Evolutionary conservation across 2,329 filamentous ascomycete species (phyloP).

Genomic region (Fusarium sp.): DNA sequence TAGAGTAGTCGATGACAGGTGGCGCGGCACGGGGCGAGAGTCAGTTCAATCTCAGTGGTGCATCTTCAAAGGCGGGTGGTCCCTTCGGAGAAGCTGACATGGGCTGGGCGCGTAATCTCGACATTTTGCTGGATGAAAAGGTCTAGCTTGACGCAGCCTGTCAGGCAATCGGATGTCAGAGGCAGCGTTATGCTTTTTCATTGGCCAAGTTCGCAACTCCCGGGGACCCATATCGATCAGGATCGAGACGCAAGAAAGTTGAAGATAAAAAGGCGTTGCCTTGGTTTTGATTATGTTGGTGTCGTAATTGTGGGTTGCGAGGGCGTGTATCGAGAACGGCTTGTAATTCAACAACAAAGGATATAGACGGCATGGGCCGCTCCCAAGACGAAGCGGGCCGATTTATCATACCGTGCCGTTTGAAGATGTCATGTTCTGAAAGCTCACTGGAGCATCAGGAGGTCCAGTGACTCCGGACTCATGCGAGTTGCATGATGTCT

Average conservation of each 20-base stretch:
- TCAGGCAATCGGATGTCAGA: constrained; percentile 64
- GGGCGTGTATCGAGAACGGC: constrained; percentile 28
- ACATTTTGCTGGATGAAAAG: constrained; percentile 61
- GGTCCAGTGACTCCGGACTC: constrained; percentile 61
- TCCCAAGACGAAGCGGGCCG: constrained; percentile 37
- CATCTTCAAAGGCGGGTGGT: constrained; percentile 25
- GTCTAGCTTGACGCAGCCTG: constrained; percentile 56
- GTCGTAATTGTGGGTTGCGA: constrained; percentile 21
- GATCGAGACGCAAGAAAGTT: constrained; percentile 30
- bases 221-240: constrained; percentile 40
- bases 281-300: constrained; percentile 18
- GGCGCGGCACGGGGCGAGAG: constrained; percentile 55
- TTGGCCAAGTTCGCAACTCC: constrained; percentile 54
- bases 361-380: constrained; percentile 37
- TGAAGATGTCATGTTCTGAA: constrained; percentile 43
- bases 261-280: constrained; percentile 17
- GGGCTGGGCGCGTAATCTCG: constrained; percentile 66
- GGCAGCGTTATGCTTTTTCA: constrained; percentile 53
- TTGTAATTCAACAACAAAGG: constrained; percentile 18
- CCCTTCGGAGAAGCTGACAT: constrained; percentile 46
- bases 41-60: constrained; percentile 37
- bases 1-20: constrained; percentile 39
- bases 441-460: constrained; percentile 55
- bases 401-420: constrained; percentile 34
- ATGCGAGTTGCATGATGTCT: constrained; percentile 60